A percentile compares a stretch with the other conserved stretches of the same genome.
Evolutionary conservation across 2,329 filamentous ascomycete species (phyloP).

Genomic region (Exophiala calicioides): DNA sequence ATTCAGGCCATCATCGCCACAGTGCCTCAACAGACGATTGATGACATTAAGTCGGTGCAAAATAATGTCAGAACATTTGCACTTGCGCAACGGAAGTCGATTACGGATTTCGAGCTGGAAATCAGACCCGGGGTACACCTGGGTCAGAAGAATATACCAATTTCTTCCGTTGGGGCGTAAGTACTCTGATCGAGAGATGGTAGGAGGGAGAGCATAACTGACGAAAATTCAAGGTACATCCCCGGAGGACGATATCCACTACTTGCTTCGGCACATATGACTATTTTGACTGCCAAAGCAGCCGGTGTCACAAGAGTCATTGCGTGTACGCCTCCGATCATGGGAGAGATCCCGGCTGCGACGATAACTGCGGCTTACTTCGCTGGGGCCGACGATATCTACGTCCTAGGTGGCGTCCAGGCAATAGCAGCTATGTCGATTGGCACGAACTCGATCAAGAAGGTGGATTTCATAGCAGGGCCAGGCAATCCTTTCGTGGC

Average conservation of each 20-base stretch:
- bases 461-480: slow-evolving; percentile 56
- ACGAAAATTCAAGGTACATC: too few relatives aligned
- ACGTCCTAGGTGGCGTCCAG: slow-evolving; percentile 55
- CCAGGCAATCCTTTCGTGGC: slow-evolving; percentile 59
- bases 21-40: slow-evolving; percentile 52
- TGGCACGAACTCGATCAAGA: slow-evolving; percentile 51
- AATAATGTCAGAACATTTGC: slow-evolving; percentile 54
- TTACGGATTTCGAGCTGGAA: slow-evolving; percentile 56
- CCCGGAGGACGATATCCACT: slow-evolving; percentile 56
- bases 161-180: slow-evolving; percentile 46
- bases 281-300: slow-evolving; percentile 57
- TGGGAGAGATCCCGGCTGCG: slow-evolving; percentile 49
- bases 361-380: slow-evolving; percentile 55
- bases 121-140: slow-evolving; percentile 54
- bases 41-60: slow-evolving; percentile 57
- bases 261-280: slow-evolving; percentile 58
- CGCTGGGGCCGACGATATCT: slow-evolving; percentile 55
- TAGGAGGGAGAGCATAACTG: too few relatives aligned
- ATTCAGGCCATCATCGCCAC: slow-evolving; percentile 49
- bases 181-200: too few relatives aligned
- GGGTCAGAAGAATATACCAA: slow-evolving; percentile 54
- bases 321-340: slow-evolving; percentile 55
- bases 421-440: slow-evolving; percentile 56
- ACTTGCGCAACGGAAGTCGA: slow-evolving; percentile 46
- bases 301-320: slow-evolving; percentile 55